Evolutionary conservation across 495 filamentous ascomycete genomes (phyloP).

Genomic region (Aspergillus homomorphus): DNA sequence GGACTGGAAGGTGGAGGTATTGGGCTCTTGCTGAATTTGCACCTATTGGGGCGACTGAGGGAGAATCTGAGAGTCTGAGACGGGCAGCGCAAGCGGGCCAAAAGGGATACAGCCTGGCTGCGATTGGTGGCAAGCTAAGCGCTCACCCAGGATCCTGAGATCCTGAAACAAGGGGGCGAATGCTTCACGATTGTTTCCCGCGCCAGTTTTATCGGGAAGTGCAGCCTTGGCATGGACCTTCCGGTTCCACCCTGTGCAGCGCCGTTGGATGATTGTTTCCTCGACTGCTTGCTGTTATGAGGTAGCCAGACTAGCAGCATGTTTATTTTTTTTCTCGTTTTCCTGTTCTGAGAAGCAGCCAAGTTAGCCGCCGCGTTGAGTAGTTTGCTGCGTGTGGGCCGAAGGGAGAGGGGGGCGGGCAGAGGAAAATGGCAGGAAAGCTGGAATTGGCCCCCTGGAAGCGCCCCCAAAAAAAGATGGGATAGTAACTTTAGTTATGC

Average conservation of each 20-base stretch:
- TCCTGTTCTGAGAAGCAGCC: background rate
- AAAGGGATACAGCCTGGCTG: background rate
- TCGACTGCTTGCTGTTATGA: background rate
- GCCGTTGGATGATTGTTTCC: slow-evolving; percentile 1
- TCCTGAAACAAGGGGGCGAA: slow-evolving; percentile 27
- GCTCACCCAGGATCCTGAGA: slow-evolving; percentile 20
- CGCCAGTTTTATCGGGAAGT: slow-evolving; percentile 26
- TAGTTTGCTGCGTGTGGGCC: background rate
- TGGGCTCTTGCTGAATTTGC: too few relatives aligned
- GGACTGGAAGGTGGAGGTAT: background rate
- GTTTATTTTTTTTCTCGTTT: background rate
- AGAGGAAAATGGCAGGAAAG: background rate
- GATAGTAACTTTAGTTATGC: background rate
- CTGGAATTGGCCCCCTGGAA: background rate
- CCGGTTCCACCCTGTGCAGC: slow-evolving; percentile 14
- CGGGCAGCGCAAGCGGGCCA: background rate
- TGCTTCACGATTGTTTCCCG: slow-evolving; percentile 28
- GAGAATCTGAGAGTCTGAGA: slow-evolving; percentile 1
- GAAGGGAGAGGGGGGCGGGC: background rate
- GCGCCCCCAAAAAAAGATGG: background rate
- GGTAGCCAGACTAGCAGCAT: background rate
- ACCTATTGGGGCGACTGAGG: background rate
- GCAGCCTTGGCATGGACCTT: slow-evolving; percentile 23
- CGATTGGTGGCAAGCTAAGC: slow-evolving; percentile 20
- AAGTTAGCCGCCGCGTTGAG: background rate